A percentile compares a stretch with the other conserved stretches of the same genome.
phyloP scores from a whole-genome alignment of 148 eudicot species.

The Rhododendron simsii region DNA sequence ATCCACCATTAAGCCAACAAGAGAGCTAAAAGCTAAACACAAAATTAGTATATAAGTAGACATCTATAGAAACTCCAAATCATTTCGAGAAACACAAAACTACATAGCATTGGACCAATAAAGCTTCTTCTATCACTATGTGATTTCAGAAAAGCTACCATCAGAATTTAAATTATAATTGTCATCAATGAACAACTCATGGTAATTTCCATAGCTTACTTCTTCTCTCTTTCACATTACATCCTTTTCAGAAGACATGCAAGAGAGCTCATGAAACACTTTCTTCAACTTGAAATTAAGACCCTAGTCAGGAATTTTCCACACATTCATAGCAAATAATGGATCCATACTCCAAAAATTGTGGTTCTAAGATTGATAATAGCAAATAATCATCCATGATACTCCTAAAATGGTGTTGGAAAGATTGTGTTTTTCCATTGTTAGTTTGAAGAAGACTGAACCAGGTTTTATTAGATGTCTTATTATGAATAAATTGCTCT shows the following conservation, averaged over 20 bases:
- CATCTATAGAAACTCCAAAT: background rate
- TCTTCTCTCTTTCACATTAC: background rate
- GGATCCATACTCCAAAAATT: background rate
- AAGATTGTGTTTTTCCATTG: background rate
- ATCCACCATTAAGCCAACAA: background rate
- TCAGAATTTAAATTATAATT: background rate
- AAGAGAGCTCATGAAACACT: background rate
- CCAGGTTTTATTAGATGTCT: background rate
- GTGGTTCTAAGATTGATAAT: background rate
- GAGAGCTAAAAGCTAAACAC: background rate
- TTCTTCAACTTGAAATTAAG: background rate
- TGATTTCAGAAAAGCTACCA: background rate
- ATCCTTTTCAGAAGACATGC: background rate
- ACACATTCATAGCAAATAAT: background rate
- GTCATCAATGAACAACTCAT: too few species aligned
- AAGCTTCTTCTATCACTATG: background rate
- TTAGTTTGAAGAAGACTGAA: background rate
- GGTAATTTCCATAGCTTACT: background rate
- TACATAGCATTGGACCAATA: background rate
- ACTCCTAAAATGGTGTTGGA: background rate
- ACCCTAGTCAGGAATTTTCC: background rate
- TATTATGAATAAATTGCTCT: background rate
- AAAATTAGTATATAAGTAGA: background rate
- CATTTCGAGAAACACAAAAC: background rate
- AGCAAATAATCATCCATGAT: background rate